Evolutionary conservation across 805 yeast species (phyloP).

Genomic region (Sugiyamaella smithiae): DNA sequence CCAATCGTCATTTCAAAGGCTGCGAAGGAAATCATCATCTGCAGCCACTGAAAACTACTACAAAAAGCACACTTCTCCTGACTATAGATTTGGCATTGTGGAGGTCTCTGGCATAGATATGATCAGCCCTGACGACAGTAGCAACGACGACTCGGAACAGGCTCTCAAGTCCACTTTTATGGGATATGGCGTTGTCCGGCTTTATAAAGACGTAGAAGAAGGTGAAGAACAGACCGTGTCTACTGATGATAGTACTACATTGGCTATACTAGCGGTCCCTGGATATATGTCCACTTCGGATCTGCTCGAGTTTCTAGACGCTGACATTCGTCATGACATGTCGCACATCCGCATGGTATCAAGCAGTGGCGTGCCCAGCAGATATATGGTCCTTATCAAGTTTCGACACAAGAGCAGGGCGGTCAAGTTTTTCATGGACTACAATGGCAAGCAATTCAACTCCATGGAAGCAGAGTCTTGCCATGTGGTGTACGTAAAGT

Average conservation of each 20-base stretch:
- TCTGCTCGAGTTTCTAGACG: conserved; percentile 75
- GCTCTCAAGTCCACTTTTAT: conserved; percentile 58
- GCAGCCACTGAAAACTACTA: conserved; percentile 2
- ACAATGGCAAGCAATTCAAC: conserved; percentile 72
- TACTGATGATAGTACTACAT: conserved; percentile 43
- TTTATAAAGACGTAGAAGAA: conserved; percentile 39
- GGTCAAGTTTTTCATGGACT: conserved; percentile 58
- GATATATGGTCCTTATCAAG: conserved; percentile 77
- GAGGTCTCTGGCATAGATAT: conserved; percentile 23
- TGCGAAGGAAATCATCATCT: conserved; percentile 1
- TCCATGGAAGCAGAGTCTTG: conserved; percentile 89
- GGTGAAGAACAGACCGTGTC: conserved; percentile 22
- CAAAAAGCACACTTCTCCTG: conserved; percentile 16
- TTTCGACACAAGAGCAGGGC: conserved; percentile 58
- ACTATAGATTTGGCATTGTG: conserved; percentile 22
- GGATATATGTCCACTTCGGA: conserved; percentile 85
- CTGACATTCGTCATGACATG: conserved; percentile 49
- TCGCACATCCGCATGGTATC: conserved; percentile 68
- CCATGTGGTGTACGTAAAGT: conserved; percentile 67
- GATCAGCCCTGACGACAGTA: conserved; percentile 16
- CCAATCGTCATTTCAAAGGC: neutral
- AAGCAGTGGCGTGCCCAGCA: conserved; percentile 58
- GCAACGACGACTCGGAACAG: conserved; percentile 25
- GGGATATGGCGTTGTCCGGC: conserved; percentile 71
- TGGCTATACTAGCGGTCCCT: conserved; percentile 82